Base-by-base conservation (phyloP, 1,139 yeast genomes). In the Yamadazyma atmosphaerica region DNA sequence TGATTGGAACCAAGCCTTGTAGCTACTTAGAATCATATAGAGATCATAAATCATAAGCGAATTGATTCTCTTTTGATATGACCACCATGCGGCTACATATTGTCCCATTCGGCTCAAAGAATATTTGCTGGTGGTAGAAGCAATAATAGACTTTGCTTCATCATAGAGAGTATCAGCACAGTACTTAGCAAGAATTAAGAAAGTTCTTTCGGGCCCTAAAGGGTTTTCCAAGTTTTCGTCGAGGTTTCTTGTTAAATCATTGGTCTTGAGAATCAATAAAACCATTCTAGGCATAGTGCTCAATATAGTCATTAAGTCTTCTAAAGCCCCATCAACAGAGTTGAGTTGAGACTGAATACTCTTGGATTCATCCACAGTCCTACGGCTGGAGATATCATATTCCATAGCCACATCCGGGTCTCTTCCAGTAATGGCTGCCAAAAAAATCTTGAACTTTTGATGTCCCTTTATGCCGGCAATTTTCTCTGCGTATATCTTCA, bases 401-500 rank as follows among this genome's bases (percentile, higher is more conserved):
- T 60, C 61, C 43, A 72, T 49, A 1, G 74, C 76, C 28, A 54
- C 56, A 4, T 71, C 63, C 0, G 76, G 72, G 19, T 69, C 66
- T 47, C 99, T 71, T 0, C 98, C 99, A 0, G 98, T 92, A 35
- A 94, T 84, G 1, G 98, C 98, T 3, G 96, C 89, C 2, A 95
- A 85, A 59, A 94, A 86, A 15, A 94, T 68, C 26, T 83, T 82
- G 60, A 90, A 90, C 55, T 87, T 84, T 43, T 66, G 73, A 13
- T 80, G 81, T 26, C 86, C 95, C 31, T 72, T 67, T 34, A 94
- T 81, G n/a, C 87, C 83, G 3, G 97, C 96, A 58, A 94, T 83
- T 52, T 68, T 75, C 39, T 78, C 74, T 16, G 96, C 92, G 58
- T 88, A 87, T 35, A 69, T 52, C 45, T 74, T 73, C 95, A 92